phyloP scores from a whole-genome alignment of 108 stramenopile species.

The Nitzschia palea region DNA sequence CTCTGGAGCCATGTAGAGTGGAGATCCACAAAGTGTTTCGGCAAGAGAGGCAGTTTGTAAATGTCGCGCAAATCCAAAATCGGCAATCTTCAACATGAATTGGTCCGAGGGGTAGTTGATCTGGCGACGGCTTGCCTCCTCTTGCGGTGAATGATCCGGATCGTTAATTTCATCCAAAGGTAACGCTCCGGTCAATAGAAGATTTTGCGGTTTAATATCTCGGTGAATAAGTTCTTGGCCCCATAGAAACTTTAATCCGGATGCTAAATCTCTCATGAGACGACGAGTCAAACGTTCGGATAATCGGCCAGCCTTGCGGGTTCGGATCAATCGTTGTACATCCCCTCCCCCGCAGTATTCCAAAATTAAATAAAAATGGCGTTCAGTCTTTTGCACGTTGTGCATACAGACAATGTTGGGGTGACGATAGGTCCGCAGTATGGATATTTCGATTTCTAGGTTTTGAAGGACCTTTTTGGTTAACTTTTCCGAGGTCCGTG shows the following conservation, averaged over 20 bases:
- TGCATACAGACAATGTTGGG: constrained; percentile 89
- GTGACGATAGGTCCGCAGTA: constrained; percentile 89
- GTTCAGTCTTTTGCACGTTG: constrained; percentile 82
- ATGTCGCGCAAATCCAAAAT: constrained; percentile 98
- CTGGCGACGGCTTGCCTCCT: constrained; percentile 23
- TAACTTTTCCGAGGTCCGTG: constrained; percentile 76
- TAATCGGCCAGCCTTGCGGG: constrained; percentile 67
- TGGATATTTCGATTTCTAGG: constrained; percentile 95
- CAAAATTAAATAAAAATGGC: constrained; percentile 91
- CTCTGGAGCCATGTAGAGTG: constrained; percentile 98
- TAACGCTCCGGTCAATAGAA: constrained; percentile 84
- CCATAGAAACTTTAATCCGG: constrained; percentile 90
- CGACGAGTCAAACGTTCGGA: constrained; percentile 80
- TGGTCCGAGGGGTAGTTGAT: constrained; percentile 36
- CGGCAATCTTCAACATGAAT: constrained; percentile 91
- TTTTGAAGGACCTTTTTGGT: constrained; percentile 95
- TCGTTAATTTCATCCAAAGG: constrained; percentile 67
- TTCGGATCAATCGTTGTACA: constrained; percentile 83
- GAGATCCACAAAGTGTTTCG: constrained; percentile 96
- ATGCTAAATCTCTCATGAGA: constrained; percentile 87
- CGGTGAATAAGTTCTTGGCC: constrained; percentile 86
- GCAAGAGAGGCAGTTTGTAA: constrained; percentile 89
- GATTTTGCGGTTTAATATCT: constrained; percentile 97
- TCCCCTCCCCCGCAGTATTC: constrained; percentile 98
- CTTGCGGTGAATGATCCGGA: constrained; percentile 45